Base-by-base conservation (phyloP, 2,329 filamentous ascomycete species). In the Hypoxylon sp. region DNA sequence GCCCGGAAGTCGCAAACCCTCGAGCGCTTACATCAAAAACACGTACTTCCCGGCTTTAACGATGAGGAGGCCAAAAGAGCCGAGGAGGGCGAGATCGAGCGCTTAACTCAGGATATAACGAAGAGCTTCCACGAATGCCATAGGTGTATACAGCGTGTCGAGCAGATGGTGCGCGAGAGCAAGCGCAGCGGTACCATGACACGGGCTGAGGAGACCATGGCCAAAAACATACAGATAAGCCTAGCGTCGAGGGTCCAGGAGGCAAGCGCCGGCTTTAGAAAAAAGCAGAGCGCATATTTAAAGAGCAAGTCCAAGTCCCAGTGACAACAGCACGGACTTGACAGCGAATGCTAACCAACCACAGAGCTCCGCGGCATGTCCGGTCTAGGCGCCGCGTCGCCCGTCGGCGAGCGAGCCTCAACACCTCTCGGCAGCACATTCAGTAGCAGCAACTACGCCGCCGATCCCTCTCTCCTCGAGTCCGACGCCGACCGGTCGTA, bases 211-310 rank as follows among this genome's bases (percentile, higher is more conserved):
- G 94, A 97, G 82, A 93, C 89, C 11, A 98, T 99, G 94, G 96
- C 95, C 55, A 91, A 90, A 81, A 99, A 99, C 77, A 93, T 99
- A 65, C 94, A 98, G 80, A 93, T 97, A 71, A 96, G 93, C 14
- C 86, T 98, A 41, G 96, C 96, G 0, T 86, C 93, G 1, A 87
- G 93, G 68, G 93, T 98, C 0, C 94, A 98, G 79, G 94, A 98
- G 74, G 91, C 93, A 51, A 98, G 94, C 82, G 92, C 96, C 30
- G 86, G 88, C 69, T 99, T 99, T 79, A 89, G 96, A 75, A 99
- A 98, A 86, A 98, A 98, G 83, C 96, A 99, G 83, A 95, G 94
- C 78, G 91, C 91, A 56, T 99, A 99, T 81, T 82, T 99, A 58
- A 98, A 97, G 82, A 98, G 94, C 97, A 84, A 64, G 81, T 73